Base-by-base conservation (phyloP, 2,329 filamentous ascomycete species). In the Sarocladium kiliense region DNA sequence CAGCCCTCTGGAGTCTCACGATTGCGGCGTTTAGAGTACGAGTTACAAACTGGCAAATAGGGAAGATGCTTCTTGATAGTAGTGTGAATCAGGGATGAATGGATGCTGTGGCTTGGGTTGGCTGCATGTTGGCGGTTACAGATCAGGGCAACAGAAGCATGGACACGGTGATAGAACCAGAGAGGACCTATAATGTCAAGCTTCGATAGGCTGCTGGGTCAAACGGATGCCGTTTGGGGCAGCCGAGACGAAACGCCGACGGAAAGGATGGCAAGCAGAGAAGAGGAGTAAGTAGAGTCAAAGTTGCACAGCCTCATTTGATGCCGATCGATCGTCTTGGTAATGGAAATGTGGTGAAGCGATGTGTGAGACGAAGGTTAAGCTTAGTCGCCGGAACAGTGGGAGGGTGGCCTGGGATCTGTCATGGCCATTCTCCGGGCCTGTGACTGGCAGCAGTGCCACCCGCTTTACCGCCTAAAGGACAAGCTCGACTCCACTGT, bases 171-270 rank as follows among this genome's bases (percentile, higher is more conserved):
- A n/a, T n/a, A n/a, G n/a, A n/a, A n/a, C n/a, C n/a, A n/a, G n/a
- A n/a, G n/a, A n/a, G n/a, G n/a, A n/a, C n/a, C n/a, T n/a, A n/a
- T n/a, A n/a, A n/a, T n/a, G n/a, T 6, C n/a, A n/a, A n/a, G 36
- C 36, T n/a, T 39, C 36, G n/a, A 16, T n/a, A 5, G 7, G n/a
- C 36, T 19, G 11, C 7, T 18, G 21, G 25, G 44, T 51, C 47
- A 51, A 36, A 51, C 47, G 25, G 16, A 19, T 36, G 10, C 25
- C 30, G 47, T 51, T 36, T 51, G 47, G 25, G 18, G 10, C 18
- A 36, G 14, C 47, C 47, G 47, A n/a, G 27, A 34, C 47, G 47
- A 51, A 51, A 51, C 47, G 12, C 47, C 27, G n/a, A 12, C 47
- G 47, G 47, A 27, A 27, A 47, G n/a, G 26, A 21, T 3, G n/a